These are phyloP conservation scores for Picocystis sp. DNA, from an alignment of 163 green algal genomes.

Conservation along the genomic window DNA sequence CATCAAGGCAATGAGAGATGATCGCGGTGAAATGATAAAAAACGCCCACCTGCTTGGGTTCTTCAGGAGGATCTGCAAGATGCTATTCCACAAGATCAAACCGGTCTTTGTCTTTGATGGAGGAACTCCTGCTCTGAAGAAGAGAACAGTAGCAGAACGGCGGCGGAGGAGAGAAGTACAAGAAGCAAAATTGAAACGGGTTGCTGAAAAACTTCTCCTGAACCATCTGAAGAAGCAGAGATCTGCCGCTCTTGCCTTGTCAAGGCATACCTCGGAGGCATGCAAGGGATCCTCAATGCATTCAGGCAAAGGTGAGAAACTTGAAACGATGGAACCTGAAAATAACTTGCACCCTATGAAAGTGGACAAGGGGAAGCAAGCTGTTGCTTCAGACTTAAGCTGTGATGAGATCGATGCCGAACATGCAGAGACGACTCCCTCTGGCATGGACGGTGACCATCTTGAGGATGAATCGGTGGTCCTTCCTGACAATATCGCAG, in stretches of 20 bases:
- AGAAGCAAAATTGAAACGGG: neutral
- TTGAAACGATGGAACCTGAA: no score
- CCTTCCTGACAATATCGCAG: slow-evolving; percentile 19
- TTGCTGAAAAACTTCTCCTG: slow-evolving; percentile 85
- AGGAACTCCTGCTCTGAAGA: slow-evolving; percentile 79
- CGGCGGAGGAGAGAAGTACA: slow-evolving; percentile 14
- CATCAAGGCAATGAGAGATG: slow-evolving; percentile 86
- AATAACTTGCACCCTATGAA: no score
- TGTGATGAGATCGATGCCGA: neutral
- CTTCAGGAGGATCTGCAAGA: slow-evolving; percentile 83
- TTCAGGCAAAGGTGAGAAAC: no score
- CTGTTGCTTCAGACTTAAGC: neutral
- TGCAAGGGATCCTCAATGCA: no score
- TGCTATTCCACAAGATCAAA: slow-evolving; percentile 79
- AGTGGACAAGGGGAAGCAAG: neutral
- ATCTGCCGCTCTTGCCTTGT: no score
- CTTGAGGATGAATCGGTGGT: slow-evolving; percentile 15
- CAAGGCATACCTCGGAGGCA: no score
- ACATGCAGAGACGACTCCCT: neutral
- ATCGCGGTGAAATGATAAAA: slow-evolving; percentile 68
- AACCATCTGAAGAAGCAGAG: slow-evolving; percentile 62
- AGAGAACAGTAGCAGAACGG: slow-evolving; percentile 54
- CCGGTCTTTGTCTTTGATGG: slow-evolving; percentile 98
- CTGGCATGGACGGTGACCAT: slow-evolving; percentile 8
- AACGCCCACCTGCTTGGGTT: slow-evolving; percentile 93